phyloP scores from a whole-genome alignment of 306 rosid species.

The Canavalia gladiata region DNA sequence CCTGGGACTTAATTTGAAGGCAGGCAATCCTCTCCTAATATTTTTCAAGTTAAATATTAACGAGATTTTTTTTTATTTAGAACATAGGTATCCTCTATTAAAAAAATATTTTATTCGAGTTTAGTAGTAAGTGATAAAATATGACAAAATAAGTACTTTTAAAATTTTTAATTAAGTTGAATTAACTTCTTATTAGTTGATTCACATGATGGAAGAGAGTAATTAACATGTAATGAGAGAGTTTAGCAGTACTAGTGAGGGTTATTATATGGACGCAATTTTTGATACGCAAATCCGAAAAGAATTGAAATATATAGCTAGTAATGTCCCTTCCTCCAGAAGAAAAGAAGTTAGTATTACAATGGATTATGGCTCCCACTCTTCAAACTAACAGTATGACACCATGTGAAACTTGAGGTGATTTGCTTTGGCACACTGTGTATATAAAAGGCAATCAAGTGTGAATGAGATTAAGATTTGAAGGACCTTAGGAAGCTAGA shows the following conservation, averaged over 20 bases:
- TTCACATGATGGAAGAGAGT: too few species aligned
- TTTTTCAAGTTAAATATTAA: too few species aligned
- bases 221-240: background rate
- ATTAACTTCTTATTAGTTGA: too few species aligned
- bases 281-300: constrained; percentile 39
- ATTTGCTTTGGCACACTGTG: constrained; percentile 32
- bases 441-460: constrained; percentile 37
- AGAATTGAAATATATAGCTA: background rate
- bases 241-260: constrained; percentile 13
- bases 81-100: too few species aligned
- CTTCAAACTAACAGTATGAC: background rate
- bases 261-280: background rate
- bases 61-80: too few species aligned
- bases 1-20: too few species aligned
- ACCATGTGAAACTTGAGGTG: constrained; percentile 38
- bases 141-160: too few species aligned
- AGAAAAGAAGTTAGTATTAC: constrained; percentile 19
- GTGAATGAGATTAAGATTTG: background rate
- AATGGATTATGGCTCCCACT: constrained; percentile 32
- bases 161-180: too few species aligned
- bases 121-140: too few species aligned
- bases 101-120: too few species aligned
- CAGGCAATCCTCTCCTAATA: too few species aligned
- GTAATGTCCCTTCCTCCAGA: constrained; percentile 41
- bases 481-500: background rate